Conservation (phyloP, 1,284 basidiomycete genomes). For the Sporisorium exsertum region DNA sequence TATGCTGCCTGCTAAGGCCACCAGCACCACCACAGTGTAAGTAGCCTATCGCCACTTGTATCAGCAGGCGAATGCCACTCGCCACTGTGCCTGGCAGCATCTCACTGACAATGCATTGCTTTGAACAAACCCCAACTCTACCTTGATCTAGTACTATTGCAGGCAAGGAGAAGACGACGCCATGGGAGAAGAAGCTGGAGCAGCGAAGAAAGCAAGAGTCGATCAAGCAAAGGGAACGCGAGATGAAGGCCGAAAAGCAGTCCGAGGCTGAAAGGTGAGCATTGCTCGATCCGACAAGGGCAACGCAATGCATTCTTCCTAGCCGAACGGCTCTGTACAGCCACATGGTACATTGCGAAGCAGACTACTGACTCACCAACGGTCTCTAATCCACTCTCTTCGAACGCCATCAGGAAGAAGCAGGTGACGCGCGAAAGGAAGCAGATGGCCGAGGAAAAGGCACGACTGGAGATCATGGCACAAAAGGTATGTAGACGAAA, state of each 20-base stretch:
- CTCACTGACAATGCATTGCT: slow-evolving; percentile 3
- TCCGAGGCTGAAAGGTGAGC: slow-evolving; percentile 40
- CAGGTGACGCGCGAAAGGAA: slow-evolving; percentile 48
- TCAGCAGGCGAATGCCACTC: background rate
- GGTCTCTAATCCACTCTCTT: background rate
- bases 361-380: background rate
- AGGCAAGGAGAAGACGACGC: slow-evolving; percentile 50
- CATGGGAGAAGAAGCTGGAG: slow-evolving; percentile 55
- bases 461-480: slow-evolving; percentile 54
- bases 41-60: slow-evolving; percentile 1
- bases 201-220: slow-evolving; percentile 48
- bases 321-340: no score
- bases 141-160: slow-evolving; percentile 27
- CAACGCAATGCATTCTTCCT: background rate
- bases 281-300: background rate
- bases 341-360: no score
- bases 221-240: slow-evolving; percentile 55
- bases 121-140: background rate
- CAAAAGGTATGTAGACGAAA: slow-evolving; percentile 39
- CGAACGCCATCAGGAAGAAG: slow-evolving; percentile 33
- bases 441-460: slow-evolving; percentile 57
- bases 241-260: slow-evolving; percentile 54
- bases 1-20: slow-evolving; percentile 42
- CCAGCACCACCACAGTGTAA: slow-evolving; percentile 43
- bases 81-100: no score